These are phyloP conservation scores for Plenodomus tracheiphilus DNA, from an alignment of 2,329 filamentous ascomycete genomes.

Conservation along the genomic window DNA sequence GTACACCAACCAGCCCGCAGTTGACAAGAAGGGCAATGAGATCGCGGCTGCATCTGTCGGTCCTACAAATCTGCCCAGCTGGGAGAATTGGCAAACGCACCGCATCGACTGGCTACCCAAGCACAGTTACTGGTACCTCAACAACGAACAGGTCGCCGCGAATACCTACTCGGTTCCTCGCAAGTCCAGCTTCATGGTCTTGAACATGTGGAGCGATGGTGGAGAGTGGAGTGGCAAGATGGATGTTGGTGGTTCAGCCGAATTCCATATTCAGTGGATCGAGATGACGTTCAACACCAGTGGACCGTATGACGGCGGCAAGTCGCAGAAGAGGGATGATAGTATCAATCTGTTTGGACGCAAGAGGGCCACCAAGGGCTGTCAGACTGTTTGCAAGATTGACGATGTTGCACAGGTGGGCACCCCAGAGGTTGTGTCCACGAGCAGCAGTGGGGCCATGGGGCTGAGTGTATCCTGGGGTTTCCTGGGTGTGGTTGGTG, in stretches of 20 bases:
- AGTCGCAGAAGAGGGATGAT: slow-evolving; percentile 4
- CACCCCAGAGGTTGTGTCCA: slow-evolving; percentile 37
- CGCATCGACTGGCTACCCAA: slow-evolving; percentile 63
- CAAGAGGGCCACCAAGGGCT: slow-evolving; percentile 29
- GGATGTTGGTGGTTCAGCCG: slow-evolving; percentile 54
- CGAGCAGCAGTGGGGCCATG: slow-evolving; percentile 10
- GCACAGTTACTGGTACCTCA: slow-evolving; percentile 60
- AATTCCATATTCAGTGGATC: slow-evolving; percentile 65
- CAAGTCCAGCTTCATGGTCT: slow-evolving; percentile 56
- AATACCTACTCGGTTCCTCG: slow-evolving; percentile 61
- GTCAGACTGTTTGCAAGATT: slow-evolving; percentile 43
- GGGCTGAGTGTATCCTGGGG: slow-evolving; percentile 31
- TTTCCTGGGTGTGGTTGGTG: slow-evolving; percentile 25
- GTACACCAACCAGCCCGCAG: slow-evolving; percentile 65
- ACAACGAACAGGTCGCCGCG: slow-evolving; percentile 55
- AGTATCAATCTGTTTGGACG: background rate
- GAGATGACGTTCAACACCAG: slow-evolving; percentile 59
- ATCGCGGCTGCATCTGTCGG: slow-evolving; percentile 54
- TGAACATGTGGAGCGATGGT: slow-evolving; percentile 66
- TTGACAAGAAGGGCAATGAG: slow-evolving; percentile 50
- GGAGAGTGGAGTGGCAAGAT: slow-evolving; percentile 64
- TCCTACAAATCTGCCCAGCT: slow-evolving; percentile 53
- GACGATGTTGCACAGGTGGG: slow-evolving; percentile 41
- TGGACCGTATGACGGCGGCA: slow-evolving; percentile 35
- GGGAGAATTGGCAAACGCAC: slow-evolving; percentile 62